Conservation (phyloP, 139 green algal genomes). For the Desmodesmus armatus region DNA sequence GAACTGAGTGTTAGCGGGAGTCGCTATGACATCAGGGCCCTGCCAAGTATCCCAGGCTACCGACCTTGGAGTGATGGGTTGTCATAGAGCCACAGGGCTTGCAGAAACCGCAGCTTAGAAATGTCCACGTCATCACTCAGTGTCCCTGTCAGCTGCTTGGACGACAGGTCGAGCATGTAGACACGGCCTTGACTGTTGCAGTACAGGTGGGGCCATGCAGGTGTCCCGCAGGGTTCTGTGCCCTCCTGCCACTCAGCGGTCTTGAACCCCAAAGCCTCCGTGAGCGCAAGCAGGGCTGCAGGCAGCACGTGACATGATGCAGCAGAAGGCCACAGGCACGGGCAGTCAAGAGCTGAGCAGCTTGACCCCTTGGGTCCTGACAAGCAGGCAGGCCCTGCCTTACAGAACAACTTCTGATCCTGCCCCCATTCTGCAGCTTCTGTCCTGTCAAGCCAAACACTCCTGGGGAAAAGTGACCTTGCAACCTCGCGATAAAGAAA, state of each 20-base stretch:
- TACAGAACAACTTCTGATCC: too few species aligned
- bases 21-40: too few species aligned
- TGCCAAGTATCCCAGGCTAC: too few species aligned
- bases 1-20: too few species aligned
- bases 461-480: too few species aligned
- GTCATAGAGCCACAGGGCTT: conserved; percentile 11
- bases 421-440: too few species aligned
- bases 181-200: conserved; percentile 22
- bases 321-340: background rate
- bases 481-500: too few species aligned
- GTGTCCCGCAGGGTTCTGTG: conserved; percentile 7
- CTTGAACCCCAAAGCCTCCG: background rate
- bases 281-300: conserved; percentile 26
- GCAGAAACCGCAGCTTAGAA: background rate
- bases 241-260: conserved; percentile 1
- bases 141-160: background rate
- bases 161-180: conserved; percentile 22
- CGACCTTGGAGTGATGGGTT: too few species aligned
- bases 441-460: too few species aligned
- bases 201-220: conserved; percentile 19
- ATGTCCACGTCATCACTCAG: background rate
- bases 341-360: too few species aligned
- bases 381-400: too few species aligned
- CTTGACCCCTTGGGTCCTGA: too few species aligned
- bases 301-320: background rate